Percentiles rank a stretch among this genome's conserved stretches.
These are phyloP conservation scores for Physcomitrellopsis africana DNA, from an alignment of 225 moss, liverwort and hornwort species.

Conservation along the genomic window DNA sequence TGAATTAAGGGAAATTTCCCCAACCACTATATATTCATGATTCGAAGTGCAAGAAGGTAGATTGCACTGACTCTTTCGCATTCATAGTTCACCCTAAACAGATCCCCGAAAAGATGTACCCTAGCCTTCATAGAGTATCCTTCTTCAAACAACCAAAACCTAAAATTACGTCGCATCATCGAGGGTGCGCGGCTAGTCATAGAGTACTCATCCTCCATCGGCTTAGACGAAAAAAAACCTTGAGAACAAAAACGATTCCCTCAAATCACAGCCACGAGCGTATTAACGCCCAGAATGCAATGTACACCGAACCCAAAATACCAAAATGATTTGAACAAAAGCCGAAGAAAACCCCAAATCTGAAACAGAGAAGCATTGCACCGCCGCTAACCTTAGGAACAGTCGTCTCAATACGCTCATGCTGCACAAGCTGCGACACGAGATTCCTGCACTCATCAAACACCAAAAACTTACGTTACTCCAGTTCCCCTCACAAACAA, in stretches of 20 bases:
- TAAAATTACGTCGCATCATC: neutral
- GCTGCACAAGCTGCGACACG: conserved; percentile 91
- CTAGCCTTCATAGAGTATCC: neutral
- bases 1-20: no score
- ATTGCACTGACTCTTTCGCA: conserved; percentile 2
- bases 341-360: neutral
- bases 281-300: neutral
- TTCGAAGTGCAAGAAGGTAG: neutral
- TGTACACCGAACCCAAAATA: neutral
- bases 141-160: neutral
- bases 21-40: neutral
- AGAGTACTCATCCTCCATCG: neutral
- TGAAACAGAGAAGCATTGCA: neutral
- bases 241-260: neutral
- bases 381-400: conserved; percentile 71
- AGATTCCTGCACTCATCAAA: conserved; percentile 62
- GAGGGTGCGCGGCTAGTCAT: no score
- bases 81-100: neutral
- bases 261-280: neutral
- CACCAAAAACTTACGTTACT: neutral
- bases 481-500: neutral
- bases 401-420: conserved; percentile 94
- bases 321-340: neutral
- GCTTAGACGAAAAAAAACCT: neutral
- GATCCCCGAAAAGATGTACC: neutral